Evolutionary conservation across 208 protist genomes (phyloP), one percentile per base, ranked within the genome.

Genomic region (Zelonia costaricensis): DNA sequence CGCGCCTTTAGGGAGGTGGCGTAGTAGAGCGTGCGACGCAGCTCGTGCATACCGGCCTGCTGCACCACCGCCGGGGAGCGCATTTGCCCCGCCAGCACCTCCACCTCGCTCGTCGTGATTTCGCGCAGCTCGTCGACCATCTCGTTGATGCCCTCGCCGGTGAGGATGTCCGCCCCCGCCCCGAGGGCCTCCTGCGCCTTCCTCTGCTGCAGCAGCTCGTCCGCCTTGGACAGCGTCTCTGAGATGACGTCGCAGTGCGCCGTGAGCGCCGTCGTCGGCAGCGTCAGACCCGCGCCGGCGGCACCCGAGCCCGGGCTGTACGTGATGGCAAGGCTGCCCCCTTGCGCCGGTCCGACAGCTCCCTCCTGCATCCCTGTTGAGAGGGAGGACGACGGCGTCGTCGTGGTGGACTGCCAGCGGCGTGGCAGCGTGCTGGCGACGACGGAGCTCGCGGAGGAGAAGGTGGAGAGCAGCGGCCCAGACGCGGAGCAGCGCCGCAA

Each of bases 11-110:
- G 65, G 31, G 78, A 80, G 8, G 84, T 90, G 51, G 85, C 74
- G 66, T 96, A 94, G 76, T 90, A 94, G 36, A 96, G 80, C 20
- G 85, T 89, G 15, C 90, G 84, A 0, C 90, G 79, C 43, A 96
- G 56, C 69, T 96, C 90, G 59, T 95, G 89, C 89, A 95, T 95
- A 40, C 86, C 86, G 9, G 89, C 89, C 46, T 78, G 63, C 66
- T 91, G 89, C 55, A 93, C 52, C 59, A 93, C 56, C n/a, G 75
- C 60, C 35, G 78, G 60, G 23, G 51, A 68, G 46, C 78, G 71
- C 70, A 89, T 80, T 35, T 78, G 61, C n/a, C 79, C 59, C 20
- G 84, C 70, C 20, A 95, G 55, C 15, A 64, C 74, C 45, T 62
- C 75, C 53, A 91, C 76, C 70, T 95, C 82, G 22, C 49, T 63